A percentile compares a stretch with the other conserved stretches of the same genome.
These are phyloP conservation scores for Umbilicus rupestris DNA, from an alignment of 164 flowering plant genomes.

Conservation along the genomic window DNA sequence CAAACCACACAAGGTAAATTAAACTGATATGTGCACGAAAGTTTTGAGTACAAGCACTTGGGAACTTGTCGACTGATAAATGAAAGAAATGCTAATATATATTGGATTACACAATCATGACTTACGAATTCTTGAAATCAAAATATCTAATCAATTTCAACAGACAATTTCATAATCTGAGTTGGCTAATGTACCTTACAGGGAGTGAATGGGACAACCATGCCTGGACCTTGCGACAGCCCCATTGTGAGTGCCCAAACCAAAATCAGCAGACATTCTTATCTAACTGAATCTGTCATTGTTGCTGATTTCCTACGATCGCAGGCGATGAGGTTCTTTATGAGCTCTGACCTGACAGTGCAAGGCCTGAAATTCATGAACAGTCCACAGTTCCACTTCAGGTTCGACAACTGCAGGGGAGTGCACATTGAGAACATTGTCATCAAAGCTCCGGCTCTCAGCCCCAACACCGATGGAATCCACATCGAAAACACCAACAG, in stretches of 20 bases:
- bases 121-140: background rate
- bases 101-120: background rate
- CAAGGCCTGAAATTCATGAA: slow-evolving; percentile 52
- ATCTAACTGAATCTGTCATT: background rate
- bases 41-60: too few species aligned
- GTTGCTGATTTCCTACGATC: background rate
- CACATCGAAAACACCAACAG: slow-evolving; percentile 60
- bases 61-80: too few species aligned
- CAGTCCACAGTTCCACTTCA: slow-evolving; percentile 79
- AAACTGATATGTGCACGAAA: background rate
- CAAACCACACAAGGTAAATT: slow-evolving; percentile 63
- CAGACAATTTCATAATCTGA: background rate
- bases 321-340: slow-evolving; percentile 78
- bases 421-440: slow-evolving; percentile 47
- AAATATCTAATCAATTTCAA: too few species aligned
- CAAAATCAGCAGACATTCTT: background rate
- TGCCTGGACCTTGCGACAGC: slow-evolving; percentile 23
- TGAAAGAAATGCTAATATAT: background rate
- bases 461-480: slow-evolving; percentile 91
- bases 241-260: slow-evolving; percentile 13
- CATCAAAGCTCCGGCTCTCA: slow-evolving; percentile 50
- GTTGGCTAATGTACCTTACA: slow-evolving; percentile 11
- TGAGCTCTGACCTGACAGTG: slow-evolving; percentile 60
- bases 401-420: slow-evolving; percentile 53
- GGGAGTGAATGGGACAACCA: slow-evolving; percentile 43